Percentiles rank a stretch among this genome's conserved stretches.
Evolutionary conservation across 2,329 filamentous ascomycete species (phyloP).

Genomic region (Monilinia fructigena): DNA sequence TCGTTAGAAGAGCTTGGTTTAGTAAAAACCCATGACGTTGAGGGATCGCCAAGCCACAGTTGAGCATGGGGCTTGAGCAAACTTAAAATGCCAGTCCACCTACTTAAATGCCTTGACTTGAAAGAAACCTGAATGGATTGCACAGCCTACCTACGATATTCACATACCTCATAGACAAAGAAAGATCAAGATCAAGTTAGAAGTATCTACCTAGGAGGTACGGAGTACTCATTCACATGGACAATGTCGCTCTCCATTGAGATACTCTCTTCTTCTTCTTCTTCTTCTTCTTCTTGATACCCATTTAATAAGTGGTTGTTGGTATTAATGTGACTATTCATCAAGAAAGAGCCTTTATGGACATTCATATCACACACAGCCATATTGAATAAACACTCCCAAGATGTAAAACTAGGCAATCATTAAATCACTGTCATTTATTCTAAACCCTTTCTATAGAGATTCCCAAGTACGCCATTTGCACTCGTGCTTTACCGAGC

Average conservation of each 20-base stretch:
- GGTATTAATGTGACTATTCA: not conserved
- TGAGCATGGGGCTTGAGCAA: conserved; percentile 14
- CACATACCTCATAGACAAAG: not conserved
- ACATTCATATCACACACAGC: not conserved
- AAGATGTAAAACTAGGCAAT: not conserved
- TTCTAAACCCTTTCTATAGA: conserved; percentile 20
- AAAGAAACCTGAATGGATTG: not conserved
- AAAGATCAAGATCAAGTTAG: not conserved
- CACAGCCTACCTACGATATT: not conserved
- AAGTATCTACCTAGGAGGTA: too few species aligned
- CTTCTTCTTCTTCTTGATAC: too few species aligned
- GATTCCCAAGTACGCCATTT: conserved; percentile 10
- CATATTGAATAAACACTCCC: not conserved
- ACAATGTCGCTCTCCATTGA: not conserved
- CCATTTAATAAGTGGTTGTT: too few species aligned
- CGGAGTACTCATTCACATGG: not conserved
- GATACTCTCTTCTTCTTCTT: not conserved
- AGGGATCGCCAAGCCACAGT: conserved; percentile 19
- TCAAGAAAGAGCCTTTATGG: not conserved
- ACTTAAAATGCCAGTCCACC: conserved; percentile 1
- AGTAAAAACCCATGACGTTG: conserved; percentile 21
- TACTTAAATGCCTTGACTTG: conserved; percentile 8
- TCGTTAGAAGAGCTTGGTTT: conserved; percentile 21
- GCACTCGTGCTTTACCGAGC: conserved; percentile 17
- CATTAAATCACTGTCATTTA: conserved; percentile 13